phyloP scores from a whole-genome alignment of 1,284 basidiomycete species.

The Heterobasidion annosum region DNA sequence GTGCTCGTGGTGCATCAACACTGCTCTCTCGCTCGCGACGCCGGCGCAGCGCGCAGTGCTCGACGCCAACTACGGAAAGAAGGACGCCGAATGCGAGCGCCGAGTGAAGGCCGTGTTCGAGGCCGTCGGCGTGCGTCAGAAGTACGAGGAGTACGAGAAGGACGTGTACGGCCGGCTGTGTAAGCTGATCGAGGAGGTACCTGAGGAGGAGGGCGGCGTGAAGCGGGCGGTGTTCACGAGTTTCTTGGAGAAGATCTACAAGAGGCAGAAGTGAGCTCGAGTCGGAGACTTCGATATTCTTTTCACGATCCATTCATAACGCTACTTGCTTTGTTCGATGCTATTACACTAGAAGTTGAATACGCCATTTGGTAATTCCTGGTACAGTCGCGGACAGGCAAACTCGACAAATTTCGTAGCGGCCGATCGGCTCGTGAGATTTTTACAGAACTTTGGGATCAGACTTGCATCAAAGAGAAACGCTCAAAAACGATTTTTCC shows the following conservation, averaged over 20 bases:
- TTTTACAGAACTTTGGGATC: too few species aligned
- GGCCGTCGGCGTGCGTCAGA: conserved; percentile 59
- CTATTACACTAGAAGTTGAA: too few species aligned
- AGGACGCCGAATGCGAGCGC: conserved; percentile 54
- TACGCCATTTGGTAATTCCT: too few species aligned
- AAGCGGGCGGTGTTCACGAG: conserved; percentile 77
- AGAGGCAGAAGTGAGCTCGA: conserved; percentile 58
- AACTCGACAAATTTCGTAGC: too few species aligned
- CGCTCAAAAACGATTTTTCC: too few species aligned
- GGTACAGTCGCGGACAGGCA: too few species aligned
- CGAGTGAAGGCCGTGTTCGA: conserved; percentile 75
- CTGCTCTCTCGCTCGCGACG: conserved; percentile 59
- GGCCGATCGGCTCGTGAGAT: too few species aligned
- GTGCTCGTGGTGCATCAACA: conserved; percentile 96
- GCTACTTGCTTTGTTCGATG: too few species aligned
- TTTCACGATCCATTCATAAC: too few species aligned
- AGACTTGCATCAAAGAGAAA: too few species aligned
- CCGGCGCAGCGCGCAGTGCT: conserved; percentile 49
- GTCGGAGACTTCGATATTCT: too few species aligned
- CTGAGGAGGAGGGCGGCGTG: conserved; percentile 39
- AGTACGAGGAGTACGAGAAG: conserved; percentile 77
- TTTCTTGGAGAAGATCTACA: conserved; percentile 90
- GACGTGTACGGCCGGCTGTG: conserved; percentile 62
- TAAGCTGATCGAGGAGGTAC: conserved; percentile 59
- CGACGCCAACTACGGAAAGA: conserved; percentile 85